Base-by-base conservation (phyloP, 139 green algal genomes). In the Diplosphaera chodatii region DNA sequence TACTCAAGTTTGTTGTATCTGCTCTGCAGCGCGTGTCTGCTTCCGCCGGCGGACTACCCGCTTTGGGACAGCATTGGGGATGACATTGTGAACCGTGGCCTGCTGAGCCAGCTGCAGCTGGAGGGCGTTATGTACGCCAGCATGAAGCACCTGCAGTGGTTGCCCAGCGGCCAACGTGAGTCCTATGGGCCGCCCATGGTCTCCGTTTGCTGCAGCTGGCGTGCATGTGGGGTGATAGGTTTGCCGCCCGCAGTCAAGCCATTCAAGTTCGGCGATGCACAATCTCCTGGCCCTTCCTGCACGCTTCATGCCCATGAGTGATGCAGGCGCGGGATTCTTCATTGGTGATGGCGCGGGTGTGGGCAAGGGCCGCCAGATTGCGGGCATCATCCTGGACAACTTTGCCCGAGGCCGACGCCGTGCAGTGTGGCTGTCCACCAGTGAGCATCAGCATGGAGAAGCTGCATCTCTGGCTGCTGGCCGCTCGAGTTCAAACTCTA, bases 311-410 rank as follows among this genome's bases (percentile, higher is more conserved):
- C n/a, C n/a, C n/a, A n/a, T n/a, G n/a, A n/a, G n/a, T n/a, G n/a
- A n/a, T 68, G 32, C 80, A 85, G 76, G 82, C 23, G 84, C 84
- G 4, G 88, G 85, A 4, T 94, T 92, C 71, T 89, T 94, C 81
- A 90, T 94, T 69, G 86, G 88, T 3, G 90, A 96, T 66, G 88
- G 89, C 23, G 90, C 91, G 21, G 91, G 91, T 1, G 88, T 96
- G 66, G 91, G 91, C 72, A 96, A 96, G 80, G 89, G 89, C 0
- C 80, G 81, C 22, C 87, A 95, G 80, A 91, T 96, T 29, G 66
- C 82, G 28, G 91, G 85, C 34, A 81, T 89, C 32, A 91, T 97
- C 27, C 32, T 96, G 25, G 92, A 97, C 74, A 94, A 91, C 84
- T 96, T 88, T 69, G 77, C 71, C 0, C 80, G 91, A 4, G 89